Percentiles rank a stretch among this genome's conserved stretches.
phyloP scores from a whole-genome alignment of 139 green algal genomes.

The Haematococcus lacustris region DNA sequence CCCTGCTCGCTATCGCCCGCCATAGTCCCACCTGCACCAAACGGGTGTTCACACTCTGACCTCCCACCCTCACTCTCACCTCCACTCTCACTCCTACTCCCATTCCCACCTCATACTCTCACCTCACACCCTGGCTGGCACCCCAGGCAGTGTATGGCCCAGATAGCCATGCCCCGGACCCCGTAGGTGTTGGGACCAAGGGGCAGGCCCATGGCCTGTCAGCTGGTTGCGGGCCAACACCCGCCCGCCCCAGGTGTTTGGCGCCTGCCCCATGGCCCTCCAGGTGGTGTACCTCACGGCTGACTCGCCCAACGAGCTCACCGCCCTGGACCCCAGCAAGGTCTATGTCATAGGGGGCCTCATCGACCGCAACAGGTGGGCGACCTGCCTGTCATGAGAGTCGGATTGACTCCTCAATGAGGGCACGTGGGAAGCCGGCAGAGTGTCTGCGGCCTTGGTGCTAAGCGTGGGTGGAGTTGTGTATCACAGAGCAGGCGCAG shows the following conservation, averaged over 20 bases:
- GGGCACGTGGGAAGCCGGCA: background rate
- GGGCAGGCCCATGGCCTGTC: background rate
- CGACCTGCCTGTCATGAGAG: background rate
- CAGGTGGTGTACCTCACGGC: constrained; percentile 80
- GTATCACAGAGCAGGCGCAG: background rate
- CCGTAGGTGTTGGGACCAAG: background rate
- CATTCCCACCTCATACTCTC: background rate
- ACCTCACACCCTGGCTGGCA: background rate
- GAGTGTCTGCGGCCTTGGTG: background rate
- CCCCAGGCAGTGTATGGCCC: background rate
- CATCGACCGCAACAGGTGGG: constrained; percentile 79
- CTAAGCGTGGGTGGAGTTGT: background rate
- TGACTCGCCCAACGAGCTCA: constrained; percentile 60
- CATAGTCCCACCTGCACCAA: background rate
- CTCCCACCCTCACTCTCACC: background rate
- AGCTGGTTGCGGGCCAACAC: background rate
- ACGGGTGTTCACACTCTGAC: background rate
- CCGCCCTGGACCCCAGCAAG: constrained; percentile 52
- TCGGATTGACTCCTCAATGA: background rate
- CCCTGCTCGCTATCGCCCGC: background rate
- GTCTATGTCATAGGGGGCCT: constrained; percentile 83
- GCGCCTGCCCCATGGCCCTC: too few species aligned
- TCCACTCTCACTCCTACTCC: background rate
- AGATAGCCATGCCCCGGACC: background rate
- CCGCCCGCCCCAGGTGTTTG: background rate